Percentiles rank a stretch among this genome's conserved stretches.
Evolutionary conservation across 2,329 filamentous ascomycete genomes (phyloP).

Genomic region (Boeremia exigua): DNA sequence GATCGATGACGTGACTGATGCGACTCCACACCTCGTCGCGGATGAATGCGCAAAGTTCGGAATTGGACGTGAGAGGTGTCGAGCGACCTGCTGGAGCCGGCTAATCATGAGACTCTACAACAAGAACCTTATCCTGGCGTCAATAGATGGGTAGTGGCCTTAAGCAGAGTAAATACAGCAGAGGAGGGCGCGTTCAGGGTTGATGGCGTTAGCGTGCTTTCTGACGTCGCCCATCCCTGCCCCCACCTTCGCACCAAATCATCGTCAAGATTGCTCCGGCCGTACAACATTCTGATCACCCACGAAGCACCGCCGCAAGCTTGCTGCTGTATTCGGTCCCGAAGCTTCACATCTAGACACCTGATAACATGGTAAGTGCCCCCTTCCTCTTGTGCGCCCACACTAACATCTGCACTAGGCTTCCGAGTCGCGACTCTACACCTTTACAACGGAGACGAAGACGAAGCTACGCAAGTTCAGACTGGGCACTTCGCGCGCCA

Average conservation of each 20-base stretch:
- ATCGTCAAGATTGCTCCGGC: slow-evolving; percentile 24
- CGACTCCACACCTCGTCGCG: slow-evolving; percentile 37
- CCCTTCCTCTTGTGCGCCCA: background rate
- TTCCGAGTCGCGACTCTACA: slow-evolving; percentile 89
- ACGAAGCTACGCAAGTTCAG: slow-evolving; percentile 94
- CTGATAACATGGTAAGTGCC: slow-evolving; percentile 28
- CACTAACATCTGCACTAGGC: slow-evolving; percentile 47
- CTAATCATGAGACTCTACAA: slow-evolving; percentile 64
- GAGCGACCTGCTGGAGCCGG: slow-evolving; percentile 73
- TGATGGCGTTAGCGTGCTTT: slow-evolving; percentile 20
- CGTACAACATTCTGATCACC: slow-evolving; percentile 18
- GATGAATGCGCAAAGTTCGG: slow-evolving; percentile 63
- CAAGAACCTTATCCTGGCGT: background rate
- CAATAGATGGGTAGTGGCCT: background rate
- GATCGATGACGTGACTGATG: slow-evolving; percentile 48
- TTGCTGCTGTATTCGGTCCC: background rate
- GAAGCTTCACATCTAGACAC: background rate
- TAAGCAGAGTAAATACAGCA: slow-evolving; percentile 15
- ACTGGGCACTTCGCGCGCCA: slow-evolving; percentile 84
- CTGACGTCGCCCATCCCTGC: slow-evolving; percentile 1
- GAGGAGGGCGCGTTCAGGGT: slow-evolving; percentile 3
- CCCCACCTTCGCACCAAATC: slow-evolving; percentile 19
- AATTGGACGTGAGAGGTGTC: slow-evolving; percentile 71
- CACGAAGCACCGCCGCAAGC: slow-evolving; percentile 9
- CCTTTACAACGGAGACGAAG: slow-evolving; percentile 89